A percentile compares a stretch with the other conserved stretches of the same genome.
Evolutionary conservation across 139 green algal species (phyloP).

Genomic region (Closterium sp.): DNA sequence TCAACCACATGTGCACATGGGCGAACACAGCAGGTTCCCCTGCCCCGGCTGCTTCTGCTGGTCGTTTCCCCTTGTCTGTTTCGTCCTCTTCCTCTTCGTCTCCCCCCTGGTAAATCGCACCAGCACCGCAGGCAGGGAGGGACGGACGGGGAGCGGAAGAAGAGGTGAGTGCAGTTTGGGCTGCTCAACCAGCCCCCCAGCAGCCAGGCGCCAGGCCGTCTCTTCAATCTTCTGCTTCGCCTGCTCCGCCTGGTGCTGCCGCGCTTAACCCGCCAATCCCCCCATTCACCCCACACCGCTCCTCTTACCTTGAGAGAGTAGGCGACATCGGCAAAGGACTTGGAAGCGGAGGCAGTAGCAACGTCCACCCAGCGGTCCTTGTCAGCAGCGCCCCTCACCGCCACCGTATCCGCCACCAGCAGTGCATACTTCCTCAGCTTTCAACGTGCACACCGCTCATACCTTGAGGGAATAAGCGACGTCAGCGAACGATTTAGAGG

Average conservation of each 20-base stretch:
- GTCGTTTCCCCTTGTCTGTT: not conserved
- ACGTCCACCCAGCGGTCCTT: conserved; percentile 27
- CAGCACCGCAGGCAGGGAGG: not conserved
- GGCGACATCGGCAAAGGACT: conserved; percentile 33
- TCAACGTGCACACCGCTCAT: too few species aligned
- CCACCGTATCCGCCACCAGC: too few species aligned
- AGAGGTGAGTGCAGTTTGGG: not conserved
- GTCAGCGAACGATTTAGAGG: conserved; percentile 31
- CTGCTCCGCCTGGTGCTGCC: conserved; percentile 54
- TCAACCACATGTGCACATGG: not conserved
- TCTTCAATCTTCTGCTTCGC: conserved; percentile 46
- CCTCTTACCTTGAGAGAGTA: conserved; percentile 16
- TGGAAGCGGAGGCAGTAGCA: conserved; percentile 19
- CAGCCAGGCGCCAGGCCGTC: conserved; percentile 21
- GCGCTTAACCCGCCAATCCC: too few species aligned
- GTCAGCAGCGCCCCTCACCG: too few species aligned
- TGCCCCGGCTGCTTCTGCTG: not conserved
- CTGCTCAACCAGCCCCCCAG: not conserved
- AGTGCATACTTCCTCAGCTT: too few species aligned
- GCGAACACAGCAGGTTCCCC: not conserved
- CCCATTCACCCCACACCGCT: too few species aligned
- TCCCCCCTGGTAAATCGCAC: not conserved
- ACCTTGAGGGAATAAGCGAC: conserved; percentile 34
- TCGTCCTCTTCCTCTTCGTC: not conserved
- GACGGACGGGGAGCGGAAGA: not conserved